Evolutionary conservation across 2,329 filamentous ascomycete genomes (phyloP), one percentile per base, ranked within the genome.

Genomic region (Aspergillus costaricaensis): DNA sequence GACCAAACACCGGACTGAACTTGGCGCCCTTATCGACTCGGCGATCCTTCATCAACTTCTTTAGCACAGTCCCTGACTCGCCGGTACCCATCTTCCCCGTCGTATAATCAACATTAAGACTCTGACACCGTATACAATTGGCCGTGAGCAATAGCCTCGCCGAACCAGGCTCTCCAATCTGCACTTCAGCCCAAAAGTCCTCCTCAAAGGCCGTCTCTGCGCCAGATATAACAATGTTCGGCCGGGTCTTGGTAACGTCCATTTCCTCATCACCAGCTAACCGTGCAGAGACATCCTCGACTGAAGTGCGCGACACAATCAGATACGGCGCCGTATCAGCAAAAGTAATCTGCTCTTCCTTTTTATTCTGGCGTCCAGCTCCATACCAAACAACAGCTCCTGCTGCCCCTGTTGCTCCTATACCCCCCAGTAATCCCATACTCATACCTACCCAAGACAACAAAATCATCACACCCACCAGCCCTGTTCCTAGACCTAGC

Each of bases 1-100:
- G 81, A 9, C 90, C 90, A 80, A 92, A 92, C 8, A 91, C 81
- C 12, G 90, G 89, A 61, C 83, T 85, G 72, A 85, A 91, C 70
- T 86, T 89, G 36, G 79, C 79, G 0, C 90, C 90, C n/a, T 72
- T 64, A 70, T 93, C 90, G 6, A 92, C 88, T 58, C 89, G 82
- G 19, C 90, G 82, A 74, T 92, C 88, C 55, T 81, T 83, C 82
- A 87, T 87, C 68, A 93, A 76, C 68, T 87, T 86, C 79, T 91
- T 91, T 63, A 91, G 77, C 15, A 90, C 82, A 41, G 77, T 79
- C n/a, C 86, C 88, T 38, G 78, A 73, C 68, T 86, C 84, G 2
- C 85, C 86, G 1, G 77, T 76, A 0, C 83, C 85, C 44, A 80
- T 77, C 53, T 81, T 82, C 6, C 90, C 90, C 0, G 86, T 90